Evolutionary conservation across 805 yeast species (phyloP), one percentile per base, ranked within the genome.

Genomic region (Debaryomyces maramus): DNA sequence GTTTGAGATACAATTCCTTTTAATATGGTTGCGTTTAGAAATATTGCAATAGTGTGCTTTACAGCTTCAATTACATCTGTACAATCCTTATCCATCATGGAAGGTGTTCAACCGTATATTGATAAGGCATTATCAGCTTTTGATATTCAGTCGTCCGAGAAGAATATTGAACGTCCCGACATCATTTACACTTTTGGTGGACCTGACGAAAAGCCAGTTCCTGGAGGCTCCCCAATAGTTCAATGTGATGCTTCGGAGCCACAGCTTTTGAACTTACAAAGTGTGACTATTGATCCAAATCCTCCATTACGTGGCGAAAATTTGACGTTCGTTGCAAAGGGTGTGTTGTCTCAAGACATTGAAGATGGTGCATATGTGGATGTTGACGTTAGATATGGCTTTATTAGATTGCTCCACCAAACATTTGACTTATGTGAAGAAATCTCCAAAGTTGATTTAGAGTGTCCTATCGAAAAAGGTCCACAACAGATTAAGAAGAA

Each of bases 401-500:
- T 85, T 67, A 90, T 93, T 64, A 85, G 85, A 52, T 74, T 93
- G 42, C 67, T 93, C 38, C 84, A 88, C 52, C 91, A 89, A 60
- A 87, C 95, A n/a, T 86, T 83, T 60, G 98, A 93, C 61, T 71
- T 93, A 46, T 93, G 99, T 65, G 96, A 89, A 49, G 83, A 88
- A 58, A 72, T 89, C 43, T 78, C 80, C 38, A 84, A 89, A 52
- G 90, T 89, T 32, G 96, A 86, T 55, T 65, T 89, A 70, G 74
- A 77, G 43, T 93, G 99, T 61, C 99, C 99, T 1, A 65, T 93
- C 30, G 59, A 70, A 36, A 69, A 78, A 47, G 99, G 98, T 9
- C 60, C 64, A 36, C 83, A 88, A 52, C 65, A 70, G 38, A 67
- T 93, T 39, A 60, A 74, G 18, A 89, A 89, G 61, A 65, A 70